Conservation (phyloP, 1,284 basidiomycete genomes). For the Jaminaea rosea region DNA sequence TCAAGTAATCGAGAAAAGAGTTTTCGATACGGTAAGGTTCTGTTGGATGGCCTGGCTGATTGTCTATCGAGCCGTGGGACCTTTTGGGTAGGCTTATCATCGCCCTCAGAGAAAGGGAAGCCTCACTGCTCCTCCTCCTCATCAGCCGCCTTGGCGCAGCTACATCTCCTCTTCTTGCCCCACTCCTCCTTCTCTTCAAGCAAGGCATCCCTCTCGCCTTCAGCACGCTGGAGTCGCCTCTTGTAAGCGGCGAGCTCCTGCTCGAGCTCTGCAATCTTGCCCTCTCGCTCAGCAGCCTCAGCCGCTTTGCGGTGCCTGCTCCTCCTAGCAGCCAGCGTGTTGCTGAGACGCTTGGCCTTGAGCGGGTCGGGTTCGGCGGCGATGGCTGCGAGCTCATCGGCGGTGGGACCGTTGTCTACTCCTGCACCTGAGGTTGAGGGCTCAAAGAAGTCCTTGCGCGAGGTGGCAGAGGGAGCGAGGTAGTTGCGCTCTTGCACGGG, state of each 20-base stretch:
- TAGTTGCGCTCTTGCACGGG: constrained; percentile 43
- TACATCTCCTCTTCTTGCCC: neutral
- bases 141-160: too few relatives aligned
- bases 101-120: too few relatives aligned
- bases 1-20: too few relatives aligned
- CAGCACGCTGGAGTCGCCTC: constrained; percentile 34
- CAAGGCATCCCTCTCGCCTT: constrained; percentile 39
- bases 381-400: constrained; percentile 22
- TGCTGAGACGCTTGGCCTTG: constrained; percentile 42
- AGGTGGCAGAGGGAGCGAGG: constrained; percentile 40
- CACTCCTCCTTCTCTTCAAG: neutral
- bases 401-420: constrained; percentile 8
- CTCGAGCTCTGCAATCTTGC: constrained; percentile 32
- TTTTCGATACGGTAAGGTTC: too few relatives aligned
- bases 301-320: constrained; percentile 43
- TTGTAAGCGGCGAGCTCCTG: constrained; percentile 39
- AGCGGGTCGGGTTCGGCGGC: constrained; percentile 33
- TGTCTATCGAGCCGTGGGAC: too few relatives aligned
- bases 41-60: too few relatives aligned
- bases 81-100: too few relatives aligned
- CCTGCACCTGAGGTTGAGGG: too few relatives aligned
- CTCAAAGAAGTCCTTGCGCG: constrained; percentile 13
- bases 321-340: constrained; percentile 44
- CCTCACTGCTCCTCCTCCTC: too few relatives aligned
- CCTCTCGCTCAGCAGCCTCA: constrained; percentile 35